phyloP scores from a whole-genome alignment of 2,329 filamentous ascomycete genomes.

The Pseudofabraea citricarpa region DNA sequence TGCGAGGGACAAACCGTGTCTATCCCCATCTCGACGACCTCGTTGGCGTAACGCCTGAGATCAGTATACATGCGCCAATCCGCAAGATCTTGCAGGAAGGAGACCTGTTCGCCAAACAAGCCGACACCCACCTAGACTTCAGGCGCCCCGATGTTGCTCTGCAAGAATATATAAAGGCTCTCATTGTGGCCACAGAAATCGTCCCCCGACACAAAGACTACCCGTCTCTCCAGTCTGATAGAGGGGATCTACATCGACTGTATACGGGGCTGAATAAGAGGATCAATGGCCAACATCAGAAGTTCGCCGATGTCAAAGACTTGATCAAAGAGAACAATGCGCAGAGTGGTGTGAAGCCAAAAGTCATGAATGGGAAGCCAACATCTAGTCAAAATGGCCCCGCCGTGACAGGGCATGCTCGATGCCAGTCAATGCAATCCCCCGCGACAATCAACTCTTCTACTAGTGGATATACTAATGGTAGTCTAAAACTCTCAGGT shows the following conservation, averaged over 20 bases:
- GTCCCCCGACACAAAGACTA: slow-evolving; percentile 76
- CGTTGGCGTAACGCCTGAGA: slow-evolving; percentile 28
- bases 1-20: slow-evolving; percentile 16
- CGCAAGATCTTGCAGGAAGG: slow-evolving; percentile 48
- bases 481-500: too few species aligned
- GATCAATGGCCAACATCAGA: slow-evolving; percentile 40
- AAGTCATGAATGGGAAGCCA: slow-evolving; percentile 3
- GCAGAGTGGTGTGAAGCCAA: slow-evolving; percentile 46
- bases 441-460: not conserved
- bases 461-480: too few species aligned
- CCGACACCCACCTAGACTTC: slow-evolving; percentile 59
- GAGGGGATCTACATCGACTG: slow-evolving; percentile 40
- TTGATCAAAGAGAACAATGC: slow-evolving; percentile 60
- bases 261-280: slow-evolving; percentile 47
- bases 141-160: slow-evolving; percentile 69
- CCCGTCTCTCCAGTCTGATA: slow-evolving; percentile 54
- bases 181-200: slow-evolving; percentile 69
- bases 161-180: slow-evolving; percentile 78
- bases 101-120: slow-evolving; percentile 50
- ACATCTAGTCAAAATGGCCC: not conserved
- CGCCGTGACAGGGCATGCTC: slow-evolving; percentile 10
- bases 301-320: slow-evolving; percentile 54
- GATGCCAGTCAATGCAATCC: slow-evolving; percentile 8
- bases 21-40: slow-evolving; percentile 40
- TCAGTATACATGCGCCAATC: slow-evolving; percentile 37